Conservation (phyloP, 2,329 filamentous ascomycete genomes). For the Clathrospora elynae region DNA sequence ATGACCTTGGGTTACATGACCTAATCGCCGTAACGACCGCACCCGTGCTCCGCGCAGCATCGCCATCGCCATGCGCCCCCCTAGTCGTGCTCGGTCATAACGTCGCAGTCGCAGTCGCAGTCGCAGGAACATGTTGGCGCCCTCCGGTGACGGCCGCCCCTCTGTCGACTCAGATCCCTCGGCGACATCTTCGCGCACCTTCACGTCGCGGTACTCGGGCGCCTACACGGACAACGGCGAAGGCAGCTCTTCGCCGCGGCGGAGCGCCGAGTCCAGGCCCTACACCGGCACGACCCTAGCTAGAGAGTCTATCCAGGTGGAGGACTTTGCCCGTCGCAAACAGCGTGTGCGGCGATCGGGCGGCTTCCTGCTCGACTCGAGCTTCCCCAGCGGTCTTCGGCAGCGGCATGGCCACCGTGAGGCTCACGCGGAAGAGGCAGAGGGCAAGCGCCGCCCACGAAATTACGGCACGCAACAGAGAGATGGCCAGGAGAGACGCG, state of each 20-base stretch:
- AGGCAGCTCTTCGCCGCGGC: conserved; percentile 33
- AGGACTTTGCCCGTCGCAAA: conserved; percentile 41
- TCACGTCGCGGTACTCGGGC: conserved; percentile 37
- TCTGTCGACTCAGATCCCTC: conserved; percentile 44
- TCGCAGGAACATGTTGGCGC: conserved; percentile 36
- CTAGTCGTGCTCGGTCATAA: conserved; percentile 31
- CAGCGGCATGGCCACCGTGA: conserved; percentile 36
- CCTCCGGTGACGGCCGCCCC: conserved; percentile 42
- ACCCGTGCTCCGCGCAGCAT: conserved; percentile 21
- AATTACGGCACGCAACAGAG: conserved; percentile 36
- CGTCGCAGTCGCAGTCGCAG: conserved; percentile 21
- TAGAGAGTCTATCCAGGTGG: conserved; percentile 33
- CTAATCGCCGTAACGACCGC: conserved; percentile 5
- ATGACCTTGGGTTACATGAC: too few relatives aligned
- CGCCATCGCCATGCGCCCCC: conserved; percentile 35
- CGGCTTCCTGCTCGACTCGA: conserved; percentile 54
- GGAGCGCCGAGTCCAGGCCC: conserved; percentile 23
- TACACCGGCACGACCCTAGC: conserved; percentile 22
- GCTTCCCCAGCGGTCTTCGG: conserved; percentile 38
- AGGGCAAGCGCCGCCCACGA: conserved; percentile 48
- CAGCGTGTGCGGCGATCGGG: conserved; percentile 44
- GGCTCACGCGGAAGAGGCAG: conserved; percentile 37
- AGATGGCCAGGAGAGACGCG: conserved; percentile 44
- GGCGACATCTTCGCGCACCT: conserved; percentile 39
- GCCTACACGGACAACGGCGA: conserved; percentile 34